Percentiles rank a stretch among this genome's conserved stretches.
These are phyloP conservation scores for Aspergillus nidulans DNA, from an alignment of 495 filamentous ascomycete species.

Conservation along the genomic window DNA sequence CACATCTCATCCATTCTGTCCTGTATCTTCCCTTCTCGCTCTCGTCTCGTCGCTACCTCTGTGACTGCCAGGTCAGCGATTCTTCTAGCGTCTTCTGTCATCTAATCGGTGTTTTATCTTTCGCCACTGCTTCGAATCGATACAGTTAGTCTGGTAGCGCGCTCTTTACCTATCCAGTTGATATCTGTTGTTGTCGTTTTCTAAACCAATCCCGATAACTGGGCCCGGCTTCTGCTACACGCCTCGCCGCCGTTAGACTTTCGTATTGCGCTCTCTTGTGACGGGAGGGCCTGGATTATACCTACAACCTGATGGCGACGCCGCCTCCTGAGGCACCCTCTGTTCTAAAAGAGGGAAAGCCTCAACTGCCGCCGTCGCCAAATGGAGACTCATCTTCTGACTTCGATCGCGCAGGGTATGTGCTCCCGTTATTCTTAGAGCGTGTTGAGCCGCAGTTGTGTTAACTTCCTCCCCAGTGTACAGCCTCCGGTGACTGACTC, in stretches of 20 bases:
- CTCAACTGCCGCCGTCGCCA: constrained; percentile 41
- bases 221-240: constrained; percentile 15
- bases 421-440: constrained; percentile 3
- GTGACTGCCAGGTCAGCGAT: constrained; percentile 16
- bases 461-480: constrained; percentile 19
- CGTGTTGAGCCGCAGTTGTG: not conserved
- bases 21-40: constrained; percentile 19
- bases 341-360: constrained; percentile 43
- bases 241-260: constrained; percentile 19
- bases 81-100: constrained; percentile 23
- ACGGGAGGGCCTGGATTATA: constrained; percentile 14
- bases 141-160: constrained; percentile 32
- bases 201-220: constrained; percentile 21
- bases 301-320: constrained; percentile 39
- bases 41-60: constrained; percentile 16
- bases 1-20: constrained; percentile 7
- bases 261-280: constrained; percentile 24
- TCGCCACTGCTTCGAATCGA: constrained; percentile 25
- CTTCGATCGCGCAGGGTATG: constrained; percentile 29
- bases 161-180: constrained; percentile 30
- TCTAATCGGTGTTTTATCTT: constrained; percentile 21
- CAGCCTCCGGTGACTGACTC: constrained; percentile 18
- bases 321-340: constrained; percentile 44
- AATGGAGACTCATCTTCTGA: constrained; percentile 34
- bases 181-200: constrained; percentile 21